These are phyloP conservation scores for Peterozyma toletana DNA, from an alignment of 805 yeast genomes.

Conservation along the genomic window DNA sequence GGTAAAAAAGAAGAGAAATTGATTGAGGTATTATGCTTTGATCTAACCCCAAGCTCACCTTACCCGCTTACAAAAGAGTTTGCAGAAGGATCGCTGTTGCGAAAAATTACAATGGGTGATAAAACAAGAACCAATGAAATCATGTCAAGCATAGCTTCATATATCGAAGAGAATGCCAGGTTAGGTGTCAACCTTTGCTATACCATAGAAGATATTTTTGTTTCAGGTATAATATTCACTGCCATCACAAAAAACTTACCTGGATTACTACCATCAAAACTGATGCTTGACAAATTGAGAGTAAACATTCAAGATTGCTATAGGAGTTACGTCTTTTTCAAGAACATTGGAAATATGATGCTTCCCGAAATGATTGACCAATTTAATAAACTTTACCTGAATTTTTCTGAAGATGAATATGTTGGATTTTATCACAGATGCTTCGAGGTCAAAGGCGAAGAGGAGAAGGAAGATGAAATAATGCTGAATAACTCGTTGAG, in stretches of 20 bases:
- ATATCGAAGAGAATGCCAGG: not conserved
- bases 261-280: not conserved
- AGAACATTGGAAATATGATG: too few relatives aligned
- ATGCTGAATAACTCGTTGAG: too few relatives aligned
- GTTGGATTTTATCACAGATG: not conserved
- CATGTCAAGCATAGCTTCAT: not conserved
- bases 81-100: not conserved
- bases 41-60: slow-evolving; percentile 35
- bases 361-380: too few relatives aligned
- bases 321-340: not conserved
- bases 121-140: not conserved
- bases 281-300: not conserved
- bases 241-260: not conserved
- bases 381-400: not conserved
- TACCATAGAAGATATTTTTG: not conserved
- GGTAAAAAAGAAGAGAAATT: slow-evolving; percentile 36
- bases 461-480: too few relatives aligned
- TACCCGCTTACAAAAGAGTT: slow-evolving; percentile 15
- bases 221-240: not conserved
- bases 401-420: not conserved
- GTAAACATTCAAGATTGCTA: not conserved
- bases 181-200: not conserved
- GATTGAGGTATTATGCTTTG: slow-evolving; percentile 40
- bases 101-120: not conserved
- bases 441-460: not conserved